Evolutionary conservation across 495 filamentous ascomycete genomes (phyloP).

Genomic region (Penicillium bialowiezense): DNA sequence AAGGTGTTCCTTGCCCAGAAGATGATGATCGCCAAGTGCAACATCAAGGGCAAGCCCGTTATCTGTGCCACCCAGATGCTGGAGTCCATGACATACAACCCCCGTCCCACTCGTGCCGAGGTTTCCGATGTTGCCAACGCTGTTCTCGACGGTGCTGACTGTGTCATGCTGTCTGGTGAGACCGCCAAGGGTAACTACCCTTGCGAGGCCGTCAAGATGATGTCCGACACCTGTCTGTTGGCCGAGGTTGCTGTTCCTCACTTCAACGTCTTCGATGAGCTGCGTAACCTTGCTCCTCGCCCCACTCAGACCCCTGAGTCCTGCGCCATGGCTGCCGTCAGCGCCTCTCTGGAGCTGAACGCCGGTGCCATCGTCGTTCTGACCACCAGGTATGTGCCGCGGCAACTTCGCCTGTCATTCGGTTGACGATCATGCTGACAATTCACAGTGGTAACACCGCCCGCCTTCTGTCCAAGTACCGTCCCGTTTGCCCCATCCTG

Average conservation of each 20-base stretch:
- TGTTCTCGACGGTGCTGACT: constrained; percentile 95
- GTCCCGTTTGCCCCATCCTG: constrained; percentile 96
- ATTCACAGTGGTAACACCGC: constrained; percentile 75
- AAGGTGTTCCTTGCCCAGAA: constrained; percentile 99
- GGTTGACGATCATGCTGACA: constrained; percentile 22
- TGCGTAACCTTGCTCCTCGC: constrained; percentile 74
- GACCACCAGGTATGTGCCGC: constrained; percentile 68
- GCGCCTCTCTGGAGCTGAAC: constrained; percentile 89
- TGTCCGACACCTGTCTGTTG: constrained; percentile 94
- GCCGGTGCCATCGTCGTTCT: constrained; percentile 92
- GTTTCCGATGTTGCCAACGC: constrained; percentile 98
- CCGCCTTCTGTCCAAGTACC: constrained; percentile 94
- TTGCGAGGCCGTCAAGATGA: constrained; percentile 87
- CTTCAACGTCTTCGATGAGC: constrained; percentile 93
- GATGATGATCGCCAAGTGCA: constrained; percentile 99
- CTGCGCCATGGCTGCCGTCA: constrained; percentile 93
- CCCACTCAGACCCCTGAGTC: constrained; percentile 86
- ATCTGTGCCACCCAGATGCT: constrained; percentile 94
- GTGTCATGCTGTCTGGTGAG: constrained; percentile 99
- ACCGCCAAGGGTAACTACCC: constrained; percentile 98
- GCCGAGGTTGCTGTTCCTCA: constrained; percentile 97
- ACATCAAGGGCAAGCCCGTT: constrained; percentile 96
- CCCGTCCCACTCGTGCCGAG: constrained; percentile 93
- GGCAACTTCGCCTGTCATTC: not conserved
- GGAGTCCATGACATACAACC: constrained; percentile 99